A percentile compares a stretch with the other conserved stretches of the same genome.
Evolutionary conservation across 1,284 basidiomycete genomes (phyloP).

Genomic region (Cutaneotrichosporon dermatis): DNA sequence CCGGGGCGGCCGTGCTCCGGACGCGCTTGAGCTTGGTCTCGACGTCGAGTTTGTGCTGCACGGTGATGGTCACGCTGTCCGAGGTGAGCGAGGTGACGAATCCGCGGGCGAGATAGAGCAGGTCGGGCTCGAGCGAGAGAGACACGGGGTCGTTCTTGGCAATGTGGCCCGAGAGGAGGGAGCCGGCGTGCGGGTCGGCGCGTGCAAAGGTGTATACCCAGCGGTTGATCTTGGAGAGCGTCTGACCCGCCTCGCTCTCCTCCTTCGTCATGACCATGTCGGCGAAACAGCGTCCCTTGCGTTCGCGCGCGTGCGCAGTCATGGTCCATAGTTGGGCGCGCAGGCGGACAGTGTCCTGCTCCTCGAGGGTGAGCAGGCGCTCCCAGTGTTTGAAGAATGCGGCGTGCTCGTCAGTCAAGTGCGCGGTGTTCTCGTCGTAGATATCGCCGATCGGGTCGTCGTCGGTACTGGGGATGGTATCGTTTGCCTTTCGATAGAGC

Average conservation of each 20-base stretch:
- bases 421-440: slow-evolving; percentile 73
- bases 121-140: slow-evolving; percentile 74
- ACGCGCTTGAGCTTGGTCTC: slow-evolving; percentile 54
- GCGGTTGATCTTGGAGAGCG: slow-evolving; percentile 50
- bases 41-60: slow-evolving; percentile 72
- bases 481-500: slow-evolving; percentile 85
- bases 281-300: slow-evolving; percentile 68
- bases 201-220: slow-evolving; percentile 65
- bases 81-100: slow-evolving; percentile 72
- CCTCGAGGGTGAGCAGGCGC: slow-evolving; percentile 76
- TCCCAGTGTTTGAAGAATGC: slow-evolving; percentile 93
- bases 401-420: slow-evolving; percentile 64
- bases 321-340: slow-evolving; percentile 93
- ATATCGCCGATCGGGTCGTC: slow-evolving; percentile 68
- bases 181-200: slow-evolving; percentile 32
- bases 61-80: slow-evolving; percentile 63
- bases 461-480: slow-evolving; percentile 56
- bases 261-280: slow-evolving; percentile 65
- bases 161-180: slow-evolving; percentile 74
- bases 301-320: slow-evolving; percentile 71
- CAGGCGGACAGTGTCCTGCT: slow-evolving; percentile 75
- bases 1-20: slow-evolving; percentile 41
- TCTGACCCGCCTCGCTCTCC: slow-evolving; percentile 34
- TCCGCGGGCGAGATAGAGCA: slow-evolving; percentile 78
- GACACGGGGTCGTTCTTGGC: slow-evolving; percentile 74